Conservation (phyloP, 2,329 filamentous ascomycete species). For the Exophiala alcalophila region DNA sequence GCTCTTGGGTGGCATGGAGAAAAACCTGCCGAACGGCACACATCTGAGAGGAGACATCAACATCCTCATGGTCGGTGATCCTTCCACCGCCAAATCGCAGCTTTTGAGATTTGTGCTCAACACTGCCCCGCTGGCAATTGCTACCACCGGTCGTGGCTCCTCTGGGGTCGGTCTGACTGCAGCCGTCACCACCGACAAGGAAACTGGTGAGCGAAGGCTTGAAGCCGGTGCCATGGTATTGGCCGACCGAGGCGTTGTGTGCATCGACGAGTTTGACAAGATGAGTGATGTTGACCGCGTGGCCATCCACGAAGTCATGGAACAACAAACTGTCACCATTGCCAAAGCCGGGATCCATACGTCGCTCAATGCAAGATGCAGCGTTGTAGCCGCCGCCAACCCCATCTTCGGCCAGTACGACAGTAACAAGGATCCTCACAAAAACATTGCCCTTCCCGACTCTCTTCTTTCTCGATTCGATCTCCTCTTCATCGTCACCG, state of each 20-base stretch:
- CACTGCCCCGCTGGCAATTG: constrained; percentile 92
- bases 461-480: constrained; percentile 98
- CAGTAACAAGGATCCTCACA: constrained; percentile 96
- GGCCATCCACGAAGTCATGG: constrained; percentile 99
- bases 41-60: constrained; percentile 98
- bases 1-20: constrained; percentile 93
- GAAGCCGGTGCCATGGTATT: constrained; percentile 99
- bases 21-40: constrained; percentile 96
- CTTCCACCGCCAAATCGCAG: constrained; percentile 98
- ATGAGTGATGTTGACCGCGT: constrained; percentile 99
- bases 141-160: constrained; percentile 92
- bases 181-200: constrained; percentile 93
- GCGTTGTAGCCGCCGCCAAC: constrained; percentile 93
- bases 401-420: constrained; percentile 98
- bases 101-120: constrained; percentile 94
- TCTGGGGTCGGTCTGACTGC: constrained; percentile 97
- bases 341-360: constrained; percentile 98
- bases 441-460: constrained; percentile 95
- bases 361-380: constrained; percentile 92
- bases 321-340: constrained; percentile 98
- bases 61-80: constrained; percentile 98
- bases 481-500: constrained; percentile 93
- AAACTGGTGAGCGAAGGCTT: constrained; percentile 89
- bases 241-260: constrained; percentile 92
- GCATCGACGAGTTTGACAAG: constrained; percentile 99